phyloP scores from a whole-genome alignment of 1,139 yeast species.

The Yamadazyma friedrichii region DNA sequence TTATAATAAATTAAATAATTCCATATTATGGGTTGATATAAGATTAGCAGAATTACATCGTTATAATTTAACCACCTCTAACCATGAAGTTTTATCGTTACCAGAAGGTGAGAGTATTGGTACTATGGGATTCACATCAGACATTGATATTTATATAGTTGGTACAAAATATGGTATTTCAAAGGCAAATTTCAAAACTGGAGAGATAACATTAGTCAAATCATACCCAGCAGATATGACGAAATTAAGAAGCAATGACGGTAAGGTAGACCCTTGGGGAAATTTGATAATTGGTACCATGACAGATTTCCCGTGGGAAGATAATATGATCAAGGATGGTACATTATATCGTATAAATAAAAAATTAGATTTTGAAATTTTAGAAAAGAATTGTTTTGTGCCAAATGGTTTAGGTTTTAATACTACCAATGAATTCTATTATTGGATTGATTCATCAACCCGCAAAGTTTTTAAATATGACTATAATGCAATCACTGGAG shows the following conservation, averaged over 20 bases:
- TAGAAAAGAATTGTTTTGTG: constrained; percentile 43
- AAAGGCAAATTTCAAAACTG: constrained; percentile 42
- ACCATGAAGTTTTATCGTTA: constrained; percentile 43
- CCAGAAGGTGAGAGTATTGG: constrained; percentile 51
- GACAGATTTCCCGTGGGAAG: constrained; percentile 47
- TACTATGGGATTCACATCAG: constrained; percentile 57
- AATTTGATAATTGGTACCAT: constrained; percentile 74
- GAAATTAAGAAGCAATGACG: constrained; percentile 69
- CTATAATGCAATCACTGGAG: constrained; percentile 49
- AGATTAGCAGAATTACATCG: constrained; percentile 57
- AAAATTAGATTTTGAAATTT: constrained; percentile 28
- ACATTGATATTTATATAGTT: constrained; percentile 42
- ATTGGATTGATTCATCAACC: constrained; percentile 71
- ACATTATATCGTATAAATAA: constrained; percentile 40
- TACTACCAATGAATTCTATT: constrained; percentile 48
- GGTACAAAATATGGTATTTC: constrained; percentile 63
- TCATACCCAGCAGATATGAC: constrained; percentile 36
- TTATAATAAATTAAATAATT: constrained; percentile 54
- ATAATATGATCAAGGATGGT: constrained; percentile 33
- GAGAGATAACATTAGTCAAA: constrained; percentile 41
- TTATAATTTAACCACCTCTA: constrained; percentile 23
- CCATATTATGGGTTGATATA: constrained; percentile 72
- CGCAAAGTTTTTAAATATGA: constrained; percentile 61
- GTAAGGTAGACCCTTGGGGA: constrained; percentile 68
- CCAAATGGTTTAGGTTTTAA: constrained; percentile 84